These are phyloP conservation scores for Dactylellina leptospora DNA, from an alignment of 2,329 filamentous ascomycete species.

Conservation along the genomic window DNA sequence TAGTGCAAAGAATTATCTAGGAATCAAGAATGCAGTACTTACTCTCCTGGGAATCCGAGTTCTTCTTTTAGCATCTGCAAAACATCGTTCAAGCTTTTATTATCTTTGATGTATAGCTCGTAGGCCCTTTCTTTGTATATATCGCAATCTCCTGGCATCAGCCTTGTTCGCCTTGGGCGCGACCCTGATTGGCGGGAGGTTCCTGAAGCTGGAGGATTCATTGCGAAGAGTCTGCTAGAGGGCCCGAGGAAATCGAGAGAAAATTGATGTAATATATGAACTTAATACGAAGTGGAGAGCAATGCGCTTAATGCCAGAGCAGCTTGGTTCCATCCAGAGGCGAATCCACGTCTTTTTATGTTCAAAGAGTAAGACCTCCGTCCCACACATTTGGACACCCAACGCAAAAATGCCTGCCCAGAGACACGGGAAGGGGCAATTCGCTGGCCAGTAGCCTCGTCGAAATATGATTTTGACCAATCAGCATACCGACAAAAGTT, in stretches of 20 bases:
- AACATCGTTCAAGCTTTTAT: background rate
- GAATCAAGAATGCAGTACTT: background rate
- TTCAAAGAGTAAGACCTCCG: no score
- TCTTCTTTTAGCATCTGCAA: background rate
- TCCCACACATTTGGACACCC: no score
- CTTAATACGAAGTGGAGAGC: no score
- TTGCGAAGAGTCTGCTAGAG: background rate
- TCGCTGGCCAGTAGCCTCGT: no score
- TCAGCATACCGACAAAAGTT: no score
- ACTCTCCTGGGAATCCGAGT: background rate
- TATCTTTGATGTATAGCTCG: constrained; percentile 9
- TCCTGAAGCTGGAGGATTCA: background rate
- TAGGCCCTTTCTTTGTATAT: constrained; percentile 4
- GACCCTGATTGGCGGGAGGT: background rate
- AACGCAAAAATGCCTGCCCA: no score
- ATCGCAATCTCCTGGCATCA: constrained; percentile 4
- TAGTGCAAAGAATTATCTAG: background rate
- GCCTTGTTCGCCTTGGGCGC: constrained; percentile 7
- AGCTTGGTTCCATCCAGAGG: no score
- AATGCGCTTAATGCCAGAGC: no score
- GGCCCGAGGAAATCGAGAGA: background rate
- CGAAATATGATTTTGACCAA: no score
- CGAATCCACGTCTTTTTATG: no score
- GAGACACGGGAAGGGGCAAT: no score
- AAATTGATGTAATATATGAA: background rate